These are phyloP conservation scores for Hypoxylon lenormandii DNA, from an alignment of 495 filamentous ascomycete genomes.

Conservation along the genomic window DNA sequence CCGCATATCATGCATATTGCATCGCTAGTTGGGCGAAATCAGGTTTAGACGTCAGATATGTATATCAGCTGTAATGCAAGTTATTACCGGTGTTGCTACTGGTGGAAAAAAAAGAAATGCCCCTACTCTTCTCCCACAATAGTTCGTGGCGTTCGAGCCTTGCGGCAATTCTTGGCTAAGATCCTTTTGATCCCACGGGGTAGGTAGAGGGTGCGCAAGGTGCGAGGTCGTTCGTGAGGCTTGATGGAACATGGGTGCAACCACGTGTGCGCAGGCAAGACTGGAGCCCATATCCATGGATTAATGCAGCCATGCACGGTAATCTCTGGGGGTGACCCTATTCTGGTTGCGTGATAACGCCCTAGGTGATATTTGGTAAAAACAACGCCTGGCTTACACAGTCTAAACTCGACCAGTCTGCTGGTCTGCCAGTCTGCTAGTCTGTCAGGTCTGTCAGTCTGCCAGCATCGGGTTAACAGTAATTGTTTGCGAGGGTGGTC, in stretches of 20 bases:
- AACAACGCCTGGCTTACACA: neutral
- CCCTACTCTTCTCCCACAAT: conserved; percentile 4
- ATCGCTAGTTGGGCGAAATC: neutral
- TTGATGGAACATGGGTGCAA: conserved; percentile 13
- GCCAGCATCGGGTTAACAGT: neutral
- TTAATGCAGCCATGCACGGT: conserved; percentile 10
- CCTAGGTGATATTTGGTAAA: neutral
- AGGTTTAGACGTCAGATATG: conserved; percentile 2
- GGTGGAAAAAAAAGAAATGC: neutral
- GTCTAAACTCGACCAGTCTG: neutral
- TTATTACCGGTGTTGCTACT: conserved; percentile 23
- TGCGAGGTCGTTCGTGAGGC: conserved; percentile 20
- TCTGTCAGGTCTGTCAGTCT: too few species aligned
- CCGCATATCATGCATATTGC: neutral
- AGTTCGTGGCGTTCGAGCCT: conserved; percentile 4
- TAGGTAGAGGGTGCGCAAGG: neutral
- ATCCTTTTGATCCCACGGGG: conserved; percentile 9
- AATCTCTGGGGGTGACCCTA: neutral
- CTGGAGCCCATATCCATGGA: conserved; percentile 27
- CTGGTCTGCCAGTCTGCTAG: too few species aligned
- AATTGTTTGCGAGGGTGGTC: neutral
- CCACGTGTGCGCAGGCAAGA: conserved; percentile 41
- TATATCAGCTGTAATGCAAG: neutral
- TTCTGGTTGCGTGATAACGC: neutral
- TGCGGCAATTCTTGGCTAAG: conserved; percentile 39